Percentiles rank a stretch among this genome's conserved stretches.
Conservation (phyloP, 257 asterid genomes). For the Avicennia marina region DNA sequence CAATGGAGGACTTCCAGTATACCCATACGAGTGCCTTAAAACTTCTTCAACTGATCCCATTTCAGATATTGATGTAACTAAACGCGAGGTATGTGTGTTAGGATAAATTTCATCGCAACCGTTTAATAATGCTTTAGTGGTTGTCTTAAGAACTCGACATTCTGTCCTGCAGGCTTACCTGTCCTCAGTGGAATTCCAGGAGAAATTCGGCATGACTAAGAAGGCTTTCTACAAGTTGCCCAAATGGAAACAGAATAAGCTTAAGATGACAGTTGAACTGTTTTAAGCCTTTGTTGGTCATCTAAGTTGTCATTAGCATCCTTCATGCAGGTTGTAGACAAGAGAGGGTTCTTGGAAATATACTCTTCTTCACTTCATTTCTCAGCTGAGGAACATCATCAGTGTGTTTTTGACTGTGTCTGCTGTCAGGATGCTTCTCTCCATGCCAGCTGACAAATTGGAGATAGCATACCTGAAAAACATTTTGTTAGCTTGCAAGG, state of each 20-base stretch:
- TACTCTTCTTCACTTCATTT: too few species aligned
- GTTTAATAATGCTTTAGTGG: too few species aligned
- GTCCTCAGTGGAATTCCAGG: constrained; percentile 63
- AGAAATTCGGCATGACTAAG: constrained; percentile 63
- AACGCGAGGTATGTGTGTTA: constrained; percentile 57
- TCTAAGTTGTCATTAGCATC: too few species aligned
- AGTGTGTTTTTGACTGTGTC: constrained; percentile 59
- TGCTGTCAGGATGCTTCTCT: constrained; percentile 36
- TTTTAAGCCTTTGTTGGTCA: constrained; percentile 29
- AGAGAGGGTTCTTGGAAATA: too few species aligned
- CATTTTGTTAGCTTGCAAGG: constrained; percentile 20
- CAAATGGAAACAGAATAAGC: constrained; percentile 78
- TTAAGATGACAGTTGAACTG: constrained; percentile 52
- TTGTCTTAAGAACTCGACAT: too few species aligned
- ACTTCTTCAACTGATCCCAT: constrained; percentile 45
- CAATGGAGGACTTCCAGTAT: constrained; percentile 35
- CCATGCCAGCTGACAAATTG: constrained; percentile 18
- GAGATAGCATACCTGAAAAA: constrained; percentile 23
- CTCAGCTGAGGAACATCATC: constrained; percentile 37
- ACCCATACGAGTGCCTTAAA: constrained; percentile 68
- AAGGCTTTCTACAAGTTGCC: constrained; percentile 64
- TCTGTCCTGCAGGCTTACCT: constrained; percentile 59
- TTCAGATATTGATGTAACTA: constrained; percentile 63
- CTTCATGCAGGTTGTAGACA: too few species aligned
- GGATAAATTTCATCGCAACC: background rate